Conservation (phyloP, 2,329 filamentous ascomycete genomes). For the Cercospora janseana region DNA sequence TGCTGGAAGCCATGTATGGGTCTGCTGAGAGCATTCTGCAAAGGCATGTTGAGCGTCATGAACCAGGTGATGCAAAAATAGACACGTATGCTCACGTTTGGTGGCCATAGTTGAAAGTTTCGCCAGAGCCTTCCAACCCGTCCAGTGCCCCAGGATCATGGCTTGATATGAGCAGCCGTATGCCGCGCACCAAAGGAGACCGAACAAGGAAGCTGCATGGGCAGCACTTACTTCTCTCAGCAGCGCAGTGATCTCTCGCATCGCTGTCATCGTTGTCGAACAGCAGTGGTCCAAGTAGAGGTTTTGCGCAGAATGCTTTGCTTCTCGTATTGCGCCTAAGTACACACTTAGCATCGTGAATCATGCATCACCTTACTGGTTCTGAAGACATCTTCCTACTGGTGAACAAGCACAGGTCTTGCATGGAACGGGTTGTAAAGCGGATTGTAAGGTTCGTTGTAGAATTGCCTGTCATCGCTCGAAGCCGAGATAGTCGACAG, state of each 20-base stretch:
- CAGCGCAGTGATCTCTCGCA: slow-evolving; percentile 74
- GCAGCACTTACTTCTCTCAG: slow-evolving; percentile 60
- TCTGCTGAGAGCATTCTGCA: too few relatives aligned
- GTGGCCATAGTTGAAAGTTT: too few relatives aligned
- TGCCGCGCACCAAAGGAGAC: too few relatives aligned
- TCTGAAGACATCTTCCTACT: too few relatives aligned
- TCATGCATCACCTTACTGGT: too few relatives aligned
- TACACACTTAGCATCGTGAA: not conserved
- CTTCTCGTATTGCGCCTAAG: slow-evolving; percentile 45
- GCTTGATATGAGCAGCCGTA: not conserved
- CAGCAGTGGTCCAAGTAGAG: slow-evolving; percentile 64
- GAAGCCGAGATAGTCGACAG: slow-evolving; percentile 17
- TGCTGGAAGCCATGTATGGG: too few relatives aligned
- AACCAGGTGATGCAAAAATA: too few relatives aligned
- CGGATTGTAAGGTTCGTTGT: slow-evolving; percentile 47
- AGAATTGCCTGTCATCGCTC: slow-evolving; percentile 32
- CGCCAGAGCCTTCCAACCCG: too few relatives aligned
- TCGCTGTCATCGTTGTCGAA: slow-evolving; percentile 74
- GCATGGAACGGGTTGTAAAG: slow-evolving; percentile 52
- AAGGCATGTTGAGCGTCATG: too few relatives aligned
- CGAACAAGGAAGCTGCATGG: not conserved
- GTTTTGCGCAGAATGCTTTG: slow-evolving; percentile 58
- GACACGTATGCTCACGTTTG: too few relatives aligned
- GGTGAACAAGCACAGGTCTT: slow-evolving; percentile 51
- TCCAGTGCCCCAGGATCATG: too few relatives aligned